A percentile compares a stretch with the other conserved stretches of the same genome.
phyloP scores from a whole-genome alignment of 176 grass and related monocot genomes.

The Triticum monococcum region DNA sequence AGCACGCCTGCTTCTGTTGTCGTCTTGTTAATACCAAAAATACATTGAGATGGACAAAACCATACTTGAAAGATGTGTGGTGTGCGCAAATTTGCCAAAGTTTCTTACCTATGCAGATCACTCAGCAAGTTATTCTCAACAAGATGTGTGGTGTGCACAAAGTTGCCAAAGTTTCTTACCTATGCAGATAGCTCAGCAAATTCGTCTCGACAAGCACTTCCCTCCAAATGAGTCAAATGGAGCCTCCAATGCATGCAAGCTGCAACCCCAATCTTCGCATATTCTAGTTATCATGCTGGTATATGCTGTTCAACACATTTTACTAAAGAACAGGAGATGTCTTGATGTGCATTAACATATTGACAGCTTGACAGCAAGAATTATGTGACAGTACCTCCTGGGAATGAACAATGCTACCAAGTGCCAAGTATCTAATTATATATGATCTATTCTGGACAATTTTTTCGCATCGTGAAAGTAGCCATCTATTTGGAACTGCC shows the following conservation, averaged over 20 bases:
- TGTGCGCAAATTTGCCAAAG: slow-evolving; percentile 32
- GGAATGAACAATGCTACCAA: slow-evolving; percentile 24
- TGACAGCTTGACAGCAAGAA: slow-evolving; percentile 32
- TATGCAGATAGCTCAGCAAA: background rate
- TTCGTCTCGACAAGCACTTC: background rate
- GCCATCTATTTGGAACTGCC: background rate
- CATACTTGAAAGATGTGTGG: slow-evolving; percentile 1
- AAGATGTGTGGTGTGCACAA: background rate
- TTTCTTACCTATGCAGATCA: slow-evolving; percentile 11
- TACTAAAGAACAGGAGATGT: slow-evolving; percentile 6
- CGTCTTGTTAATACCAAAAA: background rate
- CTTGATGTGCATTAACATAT: slow-evolving; percentile 12
- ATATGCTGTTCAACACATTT: slow-evolving; percentile 24
- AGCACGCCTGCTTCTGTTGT: background rate
- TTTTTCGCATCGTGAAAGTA: slow-evolving; percentile 23
- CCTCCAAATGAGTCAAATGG: background rate
- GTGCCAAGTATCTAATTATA: slow-evolving; percentile 12
- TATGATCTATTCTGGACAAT: background rate
- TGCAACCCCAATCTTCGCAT: slow-evolving; percentile 7
- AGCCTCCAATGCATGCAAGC: slow-evolving; percentile 16
- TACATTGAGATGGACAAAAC: slow-evolving; percentile 11
- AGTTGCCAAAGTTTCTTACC: background rate
- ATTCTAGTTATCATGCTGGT: slow-evolving; percentile 19
- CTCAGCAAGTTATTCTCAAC: background rate
- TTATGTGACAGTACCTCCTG: background rate